These are phyloP conservation scores for Ganoderma lingzhi DNA, from an alignment of 1,284 basidiomycete species.

Conservation along the genomic window DNA sequence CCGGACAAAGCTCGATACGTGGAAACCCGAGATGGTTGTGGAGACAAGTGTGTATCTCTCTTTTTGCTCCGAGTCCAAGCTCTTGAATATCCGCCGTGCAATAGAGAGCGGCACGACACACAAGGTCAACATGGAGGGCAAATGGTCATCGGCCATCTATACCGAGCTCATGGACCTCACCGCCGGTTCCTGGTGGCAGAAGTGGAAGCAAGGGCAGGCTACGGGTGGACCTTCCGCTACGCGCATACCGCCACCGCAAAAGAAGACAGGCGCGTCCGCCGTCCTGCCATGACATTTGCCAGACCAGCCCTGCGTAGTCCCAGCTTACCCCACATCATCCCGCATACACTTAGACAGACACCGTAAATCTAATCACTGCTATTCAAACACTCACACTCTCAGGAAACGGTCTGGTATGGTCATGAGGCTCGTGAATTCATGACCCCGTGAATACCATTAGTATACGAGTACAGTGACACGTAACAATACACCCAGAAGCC, in stretches of 20 bases:
- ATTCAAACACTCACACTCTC: slow-evolving; percentile 13
- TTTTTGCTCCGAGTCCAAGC: not conserved
- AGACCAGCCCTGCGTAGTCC: not conserved
- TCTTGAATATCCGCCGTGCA: not conserved
- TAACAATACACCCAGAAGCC: slow-evolving; percentile 8
- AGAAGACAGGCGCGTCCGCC: slow-evolving; percentile 57
- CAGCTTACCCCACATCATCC: not conserved
- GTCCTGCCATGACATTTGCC: slow-evolving; percentile 50
- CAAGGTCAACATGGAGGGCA: slow-evolving; percentile 63
- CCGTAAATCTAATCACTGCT: slow-evolving; percentile 28
- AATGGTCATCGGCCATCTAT: slow-evolving; percentile 72
- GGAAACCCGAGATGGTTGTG: slow-evolving; percentile 65
- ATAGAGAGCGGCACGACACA: slow-evolving; percentile 62
- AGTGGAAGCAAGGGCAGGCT: slow-evolving; percentile 58
- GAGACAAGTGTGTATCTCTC: slow-evolving; percentile 61
- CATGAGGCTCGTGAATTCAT: slow-evolving; percentile 3
- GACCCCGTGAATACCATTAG: slow-evolving; percentile 7
- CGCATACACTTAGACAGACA: slow-evolving; percentile 12
- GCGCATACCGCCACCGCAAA: slow-evolving; percentile 41
- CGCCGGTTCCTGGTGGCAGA: slow-evolving; percentile 65
- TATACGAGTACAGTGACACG: slow-evolving; percentile 15
- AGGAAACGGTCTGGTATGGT: too few relatives aligned
- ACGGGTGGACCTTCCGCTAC: slow-evolving; percentile 57
- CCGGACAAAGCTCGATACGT: slow-evolving; percentile 60
- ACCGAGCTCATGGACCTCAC: slow-evolving; percentile 73